These are phyloP conservation scores for Leptodermis oblonga DNA, from an alignment of 257 asterid species.

Conservation along the genomic window DNA sequence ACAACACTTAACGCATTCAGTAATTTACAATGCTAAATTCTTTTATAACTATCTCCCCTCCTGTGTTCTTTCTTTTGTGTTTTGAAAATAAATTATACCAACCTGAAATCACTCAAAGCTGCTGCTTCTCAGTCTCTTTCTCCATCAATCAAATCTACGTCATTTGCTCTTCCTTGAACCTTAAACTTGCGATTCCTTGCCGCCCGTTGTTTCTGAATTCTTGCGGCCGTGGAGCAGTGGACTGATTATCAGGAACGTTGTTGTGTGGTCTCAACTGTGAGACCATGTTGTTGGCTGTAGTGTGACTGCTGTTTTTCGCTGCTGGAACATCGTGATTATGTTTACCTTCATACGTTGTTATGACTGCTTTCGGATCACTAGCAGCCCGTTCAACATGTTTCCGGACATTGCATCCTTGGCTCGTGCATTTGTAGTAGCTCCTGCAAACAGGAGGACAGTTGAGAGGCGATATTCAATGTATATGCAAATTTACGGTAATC, in stretches of 20 bases:
- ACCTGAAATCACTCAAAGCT: slow-evolving; percentile 14
- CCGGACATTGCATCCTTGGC: slow-evolving; percentile 77
- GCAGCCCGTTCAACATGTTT: slow-evolving; percentile 96
- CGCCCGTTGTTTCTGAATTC: slow-evolving; percentile 45
- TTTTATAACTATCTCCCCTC: slow-evolving; percentile 24
- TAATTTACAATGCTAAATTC: slow-evolving; percentile 30
- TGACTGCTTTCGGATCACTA: slow-evolving; percentile 74
- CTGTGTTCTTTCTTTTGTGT: slow-evolving; percentile 21
- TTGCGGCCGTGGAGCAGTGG: slow-evolving; percentile 23
- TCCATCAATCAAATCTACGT: slow-evolving; percentile 20
- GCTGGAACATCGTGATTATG: slow-evolving; percentile 86
- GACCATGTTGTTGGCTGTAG: slow-evolving; percentile 33
- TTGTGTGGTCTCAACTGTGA: slow-evolving; percentile 50
- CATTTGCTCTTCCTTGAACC: slow-evolving; percentile 68
- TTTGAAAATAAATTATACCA: slow-evolving; percentile 15
- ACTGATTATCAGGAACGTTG: slow-evolving; percentile 26
- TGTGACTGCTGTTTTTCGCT: slow-evolving; percentile 62
- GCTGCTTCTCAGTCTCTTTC: neutral
- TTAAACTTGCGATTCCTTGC: slow-evolving; percentile 49
- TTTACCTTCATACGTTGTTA: slow-evolving; percentile 85
- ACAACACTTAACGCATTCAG: slow-evolving; percentile 9
- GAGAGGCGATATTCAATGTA: neutral
- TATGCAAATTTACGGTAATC: neutral
- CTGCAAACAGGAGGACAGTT: slow-evolving; percentile 38
- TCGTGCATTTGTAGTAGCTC: slow-evolving; percentile 90